These are phyloP conservation scores for Benincasa hispida DNA, from an alignment of 306 rosid genomes.

Conservation along the genomic window DNA sequence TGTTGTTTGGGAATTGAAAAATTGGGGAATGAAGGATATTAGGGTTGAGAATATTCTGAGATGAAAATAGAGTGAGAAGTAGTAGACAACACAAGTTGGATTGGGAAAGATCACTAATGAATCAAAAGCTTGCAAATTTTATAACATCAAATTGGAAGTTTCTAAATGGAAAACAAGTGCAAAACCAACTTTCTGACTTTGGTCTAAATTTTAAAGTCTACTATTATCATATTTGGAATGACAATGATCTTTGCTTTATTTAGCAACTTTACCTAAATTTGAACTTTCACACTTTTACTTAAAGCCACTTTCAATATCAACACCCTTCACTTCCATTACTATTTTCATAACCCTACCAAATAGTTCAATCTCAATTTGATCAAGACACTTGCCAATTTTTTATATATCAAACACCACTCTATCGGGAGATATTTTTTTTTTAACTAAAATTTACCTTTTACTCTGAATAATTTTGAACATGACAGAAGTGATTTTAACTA, in stretches of 20 bases:
- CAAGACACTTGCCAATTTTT: neutral
- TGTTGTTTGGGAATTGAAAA: neutral
- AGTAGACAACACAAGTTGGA: neutral
- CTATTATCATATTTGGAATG: conserved; percentile 3
- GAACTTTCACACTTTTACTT: neutral
- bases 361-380: neutral
- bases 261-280: neutral
- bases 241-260: neutral
- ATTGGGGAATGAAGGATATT: neutral
- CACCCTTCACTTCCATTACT: neutral
- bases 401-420: neutral
- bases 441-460: too few relatives aligned
- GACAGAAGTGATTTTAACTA: too few relatives aligned
- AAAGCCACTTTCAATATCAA: neutral
- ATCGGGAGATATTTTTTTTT: neutral
- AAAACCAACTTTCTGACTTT: conserved; percentile 6
- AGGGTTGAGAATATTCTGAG: neutral
- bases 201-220: neutral
- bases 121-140: neutral
- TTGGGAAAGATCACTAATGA: neutral
- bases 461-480: too few relatives aligned
- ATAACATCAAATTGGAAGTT: conserved; percentile 2
- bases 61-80: neutral
- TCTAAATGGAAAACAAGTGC: neutral
- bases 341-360: neutral